Evolutionary conservation across 192 early-diverging fungal genomes (phyloP).

Genomic region (Cetraspora pellucida): DNA sequence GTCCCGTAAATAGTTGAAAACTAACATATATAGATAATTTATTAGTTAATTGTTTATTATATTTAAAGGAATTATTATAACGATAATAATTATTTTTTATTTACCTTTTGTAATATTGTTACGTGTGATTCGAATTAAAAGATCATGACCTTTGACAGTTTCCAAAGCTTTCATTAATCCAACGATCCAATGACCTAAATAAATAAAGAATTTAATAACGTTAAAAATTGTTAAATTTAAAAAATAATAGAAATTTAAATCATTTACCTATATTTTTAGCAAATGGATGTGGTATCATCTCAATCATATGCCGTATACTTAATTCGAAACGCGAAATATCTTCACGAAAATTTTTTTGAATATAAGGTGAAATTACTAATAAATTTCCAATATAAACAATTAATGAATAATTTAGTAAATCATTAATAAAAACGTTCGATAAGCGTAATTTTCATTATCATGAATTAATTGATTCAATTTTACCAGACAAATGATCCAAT

Average conservation of each 20-base stretch:
- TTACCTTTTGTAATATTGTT: neutral
- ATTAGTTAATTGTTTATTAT: neutral
- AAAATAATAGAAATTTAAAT: neutral
- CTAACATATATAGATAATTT: neutral
- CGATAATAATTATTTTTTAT: neutral
- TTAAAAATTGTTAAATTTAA: neutral
- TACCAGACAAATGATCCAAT: neutral
- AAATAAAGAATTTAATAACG: too few relatives aligned
- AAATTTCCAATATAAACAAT: too few relatives aligned
- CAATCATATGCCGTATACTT: conserved; percentile 10
- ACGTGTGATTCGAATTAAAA: neutral
- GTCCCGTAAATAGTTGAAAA: conserved; percentile 24
- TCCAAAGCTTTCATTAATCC: conserved; percentile 17
- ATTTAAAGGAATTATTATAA: neutral
- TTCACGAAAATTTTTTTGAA: neutral
- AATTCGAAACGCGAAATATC: neutral
- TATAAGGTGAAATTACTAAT: conserved; percentile 16
- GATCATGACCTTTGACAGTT: neutral
- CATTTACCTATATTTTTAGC: conserved; percentile 17
- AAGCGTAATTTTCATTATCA: neutral
- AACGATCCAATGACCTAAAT: conserved; percentile 17
- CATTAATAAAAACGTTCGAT: neutral
- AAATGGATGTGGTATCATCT: neutral
- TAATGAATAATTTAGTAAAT: too few relatives aligned
- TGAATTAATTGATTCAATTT: neutral